Evolutionary conservation across 2,329 filamentous ascomycete species (phyloP).

Genomic region (Atkinsonella texensis): DNA sequence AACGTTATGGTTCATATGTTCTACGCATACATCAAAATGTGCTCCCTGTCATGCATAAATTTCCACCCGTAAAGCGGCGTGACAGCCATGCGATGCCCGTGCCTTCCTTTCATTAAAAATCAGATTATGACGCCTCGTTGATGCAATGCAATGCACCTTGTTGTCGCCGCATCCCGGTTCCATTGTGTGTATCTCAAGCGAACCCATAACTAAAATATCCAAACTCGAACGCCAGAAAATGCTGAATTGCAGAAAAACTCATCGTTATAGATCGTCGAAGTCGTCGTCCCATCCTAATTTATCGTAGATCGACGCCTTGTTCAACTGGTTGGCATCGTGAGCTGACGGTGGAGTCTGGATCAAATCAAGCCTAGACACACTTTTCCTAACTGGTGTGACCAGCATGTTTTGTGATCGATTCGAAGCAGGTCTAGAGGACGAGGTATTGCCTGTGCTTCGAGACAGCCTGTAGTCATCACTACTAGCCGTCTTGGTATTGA

Average conservation of each 20-base stretch:
- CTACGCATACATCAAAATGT: background rate
- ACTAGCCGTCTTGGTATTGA: conserved; percentile 13
- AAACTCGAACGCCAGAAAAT: conserved; percentile 7
- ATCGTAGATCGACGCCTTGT: conserved; percentile 37
- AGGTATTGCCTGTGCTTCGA: conserved; percentile 8
- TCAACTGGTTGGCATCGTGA: conserved; percentile 10
- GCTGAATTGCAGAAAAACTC: conserved; percentile 10
- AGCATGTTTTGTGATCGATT: conserved; percentile 15
- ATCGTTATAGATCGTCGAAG: conserved; percentile 31
- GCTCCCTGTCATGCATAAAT: background rate
- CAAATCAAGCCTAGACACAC: conserved; percentile 10
- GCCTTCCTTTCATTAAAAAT: too few species aligned
- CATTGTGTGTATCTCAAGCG: background rate
- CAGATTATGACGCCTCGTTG: too few species aligned
- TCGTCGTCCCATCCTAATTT: conserved; percentile 48
- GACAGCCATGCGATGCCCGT: background rate
- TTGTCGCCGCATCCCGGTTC: background rate
- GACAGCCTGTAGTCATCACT: conserved; percentile 9
- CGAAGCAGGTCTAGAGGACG: conserved; percentile 10
- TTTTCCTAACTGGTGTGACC: conserved; percentile 28
- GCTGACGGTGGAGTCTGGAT: conserved; percentile 9
- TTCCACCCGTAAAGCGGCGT: background rate
- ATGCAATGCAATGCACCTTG: background rate
- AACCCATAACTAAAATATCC: background rate
- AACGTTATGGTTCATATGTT: background rate